Evolutionary conservation across 129 eudicot species (phyloP).

Genomic region (Chrysanthemum makinoi): DNA sequence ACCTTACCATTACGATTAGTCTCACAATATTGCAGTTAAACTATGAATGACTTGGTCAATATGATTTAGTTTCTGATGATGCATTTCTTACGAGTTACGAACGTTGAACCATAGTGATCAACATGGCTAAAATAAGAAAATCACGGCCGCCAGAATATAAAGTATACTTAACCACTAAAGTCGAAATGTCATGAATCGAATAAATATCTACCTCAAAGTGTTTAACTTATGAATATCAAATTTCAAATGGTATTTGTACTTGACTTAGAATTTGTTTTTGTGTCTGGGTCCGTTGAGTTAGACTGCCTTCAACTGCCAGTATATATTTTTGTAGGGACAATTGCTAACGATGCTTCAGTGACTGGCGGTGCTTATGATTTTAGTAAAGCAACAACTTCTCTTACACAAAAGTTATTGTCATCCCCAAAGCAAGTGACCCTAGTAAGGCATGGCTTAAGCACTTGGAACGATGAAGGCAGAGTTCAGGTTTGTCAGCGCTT

Average conservation of each 20-base stretch:
- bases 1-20: too few species aligned
- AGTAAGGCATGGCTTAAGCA: slow-evolving; percentile 75
- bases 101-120: not conserved
- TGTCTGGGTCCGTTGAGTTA: not conserved
- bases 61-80: not conserved
- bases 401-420: slow-evolving; percentile 49
- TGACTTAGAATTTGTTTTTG: not conserved
- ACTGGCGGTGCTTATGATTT: slow-evolving; percentile 83
- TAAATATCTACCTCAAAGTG: not conserved
- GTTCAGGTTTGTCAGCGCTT: slow-evolving; percentile 49
- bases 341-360: slow-evolving; percentile 36
- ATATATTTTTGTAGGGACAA: slow-evolving; percentile 31
- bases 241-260: not conserved
- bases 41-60: too few species aligned
- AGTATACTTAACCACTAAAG: not conserved
- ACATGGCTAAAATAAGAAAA: not conserved
- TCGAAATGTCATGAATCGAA: not conserved
- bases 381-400: slow-evolving; percentile 62
- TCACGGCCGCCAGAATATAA: not conserved
- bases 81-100: not conserved
- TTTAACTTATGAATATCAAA: not conserved
- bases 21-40: too few species aligned
- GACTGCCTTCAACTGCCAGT: not conserved
- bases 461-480: slow-evolving; percentile 79
- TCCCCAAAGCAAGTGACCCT: slow-evolving; percentile 75